phyloP scores from a whole-genome alignment of 1,284 basidiomycete species.

The Xanthoconium separans region DNA sequence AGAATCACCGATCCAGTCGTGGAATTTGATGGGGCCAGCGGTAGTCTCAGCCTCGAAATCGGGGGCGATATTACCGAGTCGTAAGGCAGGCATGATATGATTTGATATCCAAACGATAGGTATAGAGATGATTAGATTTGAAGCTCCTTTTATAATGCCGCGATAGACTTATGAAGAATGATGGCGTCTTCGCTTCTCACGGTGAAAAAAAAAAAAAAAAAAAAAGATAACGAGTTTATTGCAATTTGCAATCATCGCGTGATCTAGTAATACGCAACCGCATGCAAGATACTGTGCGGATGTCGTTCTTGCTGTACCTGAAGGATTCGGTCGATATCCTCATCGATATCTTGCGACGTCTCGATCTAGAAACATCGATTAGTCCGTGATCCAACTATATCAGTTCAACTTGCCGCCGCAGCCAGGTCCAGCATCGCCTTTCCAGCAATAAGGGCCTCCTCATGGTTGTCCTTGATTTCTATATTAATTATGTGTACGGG shows the following conservation, averaged over 20 bases:
- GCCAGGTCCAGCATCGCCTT: conserved; percentile 96
- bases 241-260: conserved; percentile 28
- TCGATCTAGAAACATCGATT: conserved; percentile 68
- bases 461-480: conserved; percentile 99
- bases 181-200: conserved; percentile 53
- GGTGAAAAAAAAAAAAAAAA: conserved; percentile 4
- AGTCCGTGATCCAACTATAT: conserved; percentile 12
- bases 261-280: conserved; percentile 81
- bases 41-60: conserved; percentile 87
- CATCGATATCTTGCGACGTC: conserved; percentile 81
- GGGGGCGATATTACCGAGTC: conserved; percentile 77
- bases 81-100: conserved; percentile 47
- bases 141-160: conserved; percentile 19
- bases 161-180: conserved; percentile 23
- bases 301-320: conserved; percentile 84
- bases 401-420: conserved; percentile 62
- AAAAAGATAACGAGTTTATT: conserved; percentile 10
- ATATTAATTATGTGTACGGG: conserved; percentile 97
- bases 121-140: conserved; percentile 4
- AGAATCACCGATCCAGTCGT: conserved; percentile 85
- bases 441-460: conserved; percentile 95
- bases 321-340: conserved; percentile 87
- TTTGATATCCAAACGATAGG: conserved; percentile 2
- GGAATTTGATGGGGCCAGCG: conserved; percentile 78
- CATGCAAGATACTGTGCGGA: conserved; percentile 91